These are phyloP conservation scores for Phytophthora nicotianae DNA, from an alignment of 352 stramenopile species.

Conservation along the genomic window DNA sequence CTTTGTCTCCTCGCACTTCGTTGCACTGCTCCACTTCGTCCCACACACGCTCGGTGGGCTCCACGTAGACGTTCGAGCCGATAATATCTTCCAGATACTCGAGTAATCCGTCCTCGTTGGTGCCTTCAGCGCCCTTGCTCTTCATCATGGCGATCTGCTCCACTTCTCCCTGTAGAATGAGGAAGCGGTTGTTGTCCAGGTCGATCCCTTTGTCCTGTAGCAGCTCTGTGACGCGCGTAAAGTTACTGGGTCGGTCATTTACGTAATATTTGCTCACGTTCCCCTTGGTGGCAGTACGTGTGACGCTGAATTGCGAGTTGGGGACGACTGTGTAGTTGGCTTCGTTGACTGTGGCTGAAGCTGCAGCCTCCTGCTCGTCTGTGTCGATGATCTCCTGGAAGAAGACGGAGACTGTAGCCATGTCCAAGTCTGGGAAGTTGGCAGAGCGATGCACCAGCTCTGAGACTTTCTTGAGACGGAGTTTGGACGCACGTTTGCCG, in stretches of 20 bases:
- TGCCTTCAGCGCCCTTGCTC: slow-evolving; percentile 93
- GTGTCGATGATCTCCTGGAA: slow-evolving; percentile 97
- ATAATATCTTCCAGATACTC: slow-evolving; percentile 99
- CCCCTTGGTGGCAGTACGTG: slow-evolving; percentile 91
- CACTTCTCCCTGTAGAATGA: slow-evolving; percentile 97
- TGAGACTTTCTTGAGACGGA: slow-evolving; percentile 95
- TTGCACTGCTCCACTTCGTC: slow-evolving; percentile 95
- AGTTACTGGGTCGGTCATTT: slow-evolving; percentile 92
- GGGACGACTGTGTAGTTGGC: slow-evolving; percentile 95
- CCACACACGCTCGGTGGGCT: slow-evolving; percentile 92
- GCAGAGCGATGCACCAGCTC: slow-evolving; percentile 99
- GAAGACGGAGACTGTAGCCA: slow-evolving; percentile 96
- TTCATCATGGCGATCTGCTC: slow-evolving; percentile 99
- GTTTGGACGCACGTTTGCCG: slow-evolving; percentile 98
- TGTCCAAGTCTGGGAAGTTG: slow-evolving; percentile 90
- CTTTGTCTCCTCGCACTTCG: slow-evolving; percentile 92
- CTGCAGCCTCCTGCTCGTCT: slow-evolving; percentile 27
- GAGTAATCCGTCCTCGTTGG: slow-evolving; percentile 97
- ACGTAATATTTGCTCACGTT: slow-evolving; percentile 98
- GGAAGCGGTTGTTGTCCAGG: slow-evolving; percentile 99
- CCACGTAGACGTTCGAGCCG: slow-evolving; percentile 97
- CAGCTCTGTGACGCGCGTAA: slow-evolving; percentile 95
- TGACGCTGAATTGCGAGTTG: slow-evolving; percentile 92
- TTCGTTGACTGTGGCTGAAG: slow-evolving; percentile 49
- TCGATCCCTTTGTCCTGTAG: slow-evolving; percentile 97